Evolutionary conservation across 805 yeast genomes (phyloP), one percentile per base, ranked within the genome.

Genomic region (Grigorovia humatica): DNA sequence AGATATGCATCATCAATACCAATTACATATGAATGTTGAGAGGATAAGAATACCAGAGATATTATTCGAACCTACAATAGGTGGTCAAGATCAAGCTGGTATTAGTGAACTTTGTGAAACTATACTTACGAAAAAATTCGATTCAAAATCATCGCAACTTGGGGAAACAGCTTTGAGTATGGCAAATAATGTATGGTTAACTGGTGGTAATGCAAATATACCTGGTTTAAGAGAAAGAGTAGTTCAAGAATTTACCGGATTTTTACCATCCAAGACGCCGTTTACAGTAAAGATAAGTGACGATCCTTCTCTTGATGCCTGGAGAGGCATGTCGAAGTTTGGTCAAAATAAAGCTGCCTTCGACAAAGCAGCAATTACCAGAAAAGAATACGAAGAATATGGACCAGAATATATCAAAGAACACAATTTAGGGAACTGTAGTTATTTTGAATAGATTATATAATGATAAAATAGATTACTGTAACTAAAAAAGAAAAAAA

Each of bases 81-180:
- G 95, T 0, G 99, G 99, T 20, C 73, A 89, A 20, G 99, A 93
- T 67, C 98, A 90, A 69, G 96, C 97, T 0, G 98, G 98, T 29
- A 74, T 93, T n/a, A 64, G 78, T 23, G 98, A 93, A 67, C 69
- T 89, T 43, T 75, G 82, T 51, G 84, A 82, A 56, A 85, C 82
- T 52, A 74, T 88, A 8, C 62, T 90, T 6, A 62, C 78, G 43
- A 76, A 81, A 47, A 75, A 89, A 59, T 72, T 82, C 49, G 85
- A 82, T 6, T 83, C 83, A 54, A 72, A 77, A 43, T 68, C 74
- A 20, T 70, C 75, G 29, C 68, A 77, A 38, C 64, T 85, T 27
- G 62, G 66, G 43, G 44, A 52, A 1, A 30, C 41, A 1, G 52
- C 64, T 12, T 43, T 51, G 19, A 57, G 59, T 4, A 65, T 70